Evolutionary conservation across 2,329 filamentous ascomycete genomes (phyloP).

Genomic region (Aspergillus texensis): DNA sequence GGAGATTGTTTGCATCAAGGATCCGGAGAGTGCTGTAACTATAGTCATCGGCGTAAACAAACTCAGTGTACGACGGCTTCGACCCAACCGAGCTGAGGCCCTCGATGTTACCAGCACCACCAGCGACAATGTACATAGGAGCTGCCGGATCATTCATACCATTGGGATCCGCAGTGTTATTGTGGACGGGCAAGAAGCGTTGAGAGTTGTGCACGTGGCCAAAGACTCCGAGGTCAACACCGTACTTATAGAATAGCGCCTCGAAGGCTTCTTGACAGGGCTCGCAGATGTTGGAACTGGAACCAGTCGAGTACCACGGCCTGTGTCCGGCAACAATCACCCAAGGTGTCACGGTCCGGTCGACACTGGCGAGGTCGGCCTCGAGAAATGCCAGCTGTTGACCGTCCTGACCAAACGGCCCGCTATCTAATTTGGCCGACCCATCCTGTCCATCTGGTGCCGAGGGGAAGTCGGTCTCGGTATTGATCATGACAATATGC

Average conservation of each 20-base stretch:
- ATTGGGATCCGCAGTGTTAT: slow-evolving; percentile 46
- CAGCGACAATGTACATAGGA: slow-evolving; percentile 60
- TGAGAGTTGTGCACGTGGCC: slow-evolving; percentile 63
- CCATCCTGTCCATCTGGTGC: slow-evolving; percentile 52
- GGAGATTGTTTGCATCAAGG: slow-evolving; percentile 48
- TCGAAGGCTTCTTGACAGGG: slow-evolving; percentile 59
- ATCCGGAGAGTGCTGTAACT: slow-evolving; percentile 56
- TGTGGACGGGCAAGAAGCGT: slow-evolving; percentile 47
- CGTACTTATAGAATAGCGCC: slow-evolving; percentile 56
- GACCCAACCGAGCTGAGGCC: slow-evolving; percentile 49
- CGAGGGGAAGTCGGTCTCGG: slow-evolving; percentile 58
- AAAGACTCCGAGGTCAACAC: slow-evolving; percentile 60
- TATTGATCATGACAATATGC: slow-evolving; percentile 59
- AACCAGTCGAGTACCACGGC: slow-evolving; percentile 52
- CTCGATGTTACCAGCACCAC: slow-evolving; percentile 61
- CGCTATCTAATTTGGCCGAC: slow-evolving; percentile 47
- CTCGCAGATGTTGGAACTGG: slow-evolving; percentile 39
- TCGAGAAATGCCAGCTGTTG: slow-evolving; percentile 60
- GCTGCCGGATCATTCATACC: slow-evolving; percentile 54
- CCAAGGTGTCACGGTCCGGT: slow-evolving; percentile 60
- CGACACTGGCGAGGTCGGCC: slow-evolving; percentile 59
- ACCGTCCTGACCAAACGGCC: slow-evolving; percentile 52
- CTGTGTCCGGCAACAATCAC: slow-evolving; percentile 49
- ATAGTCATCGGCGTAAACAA: slow-evolving; percentile 47
- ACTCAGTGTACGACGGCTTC: slow-evolving; percentile 47